Percentiles rank a stretch among this genome's conserved stretches.
Evolutionary conservation across 2,329 filamentous ascomycete species (phyloP).

Genomic region (Exophiala phaeomuriformis): DNA sequence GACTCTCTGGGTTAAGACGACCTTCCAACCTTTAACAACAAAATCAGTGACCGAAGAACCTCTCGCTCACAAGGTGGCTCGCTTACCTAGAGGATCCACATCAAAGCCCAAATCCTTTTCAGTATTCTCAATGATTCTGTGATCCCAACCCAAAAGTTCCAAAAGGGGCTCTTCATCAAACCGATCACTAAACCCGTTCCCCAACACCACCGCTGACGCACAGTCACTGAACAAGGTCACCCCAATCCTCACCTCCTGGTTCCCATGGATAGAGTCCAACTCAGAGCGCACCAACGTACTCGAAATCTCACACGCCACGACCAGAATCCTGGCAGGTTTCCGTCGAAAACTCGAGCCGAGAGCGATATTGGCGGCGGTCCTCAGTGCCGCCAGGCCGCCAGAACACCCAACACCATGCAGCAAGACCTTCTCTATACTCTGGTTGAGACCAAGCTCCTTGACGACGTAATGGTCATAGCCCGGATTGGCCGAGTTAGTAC

Average conservation of each 20-base stretch:
- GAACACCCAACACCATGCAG: constrained; percentile 61
- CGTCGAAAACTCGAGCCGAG: constrained; percentile 54
- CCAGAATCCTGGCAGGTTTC: constrained; percentile 56
- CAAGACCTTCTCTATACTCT: constrained; percentile 56
- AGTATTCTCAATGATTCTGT: constrained; percentile 55
- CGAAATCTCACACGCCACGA: constrained; percentile 47
- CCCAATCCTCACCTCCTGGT: constrained; percentile 58
- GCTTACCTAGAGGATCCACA: constrained; percentile 53
- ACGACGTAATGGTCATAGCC: constrained; percentile 61
- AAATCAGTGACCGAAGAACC: neutral
- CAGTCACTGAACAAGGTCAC: constrained; percentile 63
- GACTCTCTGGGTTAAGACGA: constrained; percentile 55
- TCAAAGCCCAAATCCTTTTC: constrained; percentile 59
- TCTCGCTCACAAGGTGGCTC: neutral
- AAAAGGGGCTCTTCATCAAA: constrained; percentile 40
- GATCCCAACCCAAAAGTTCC: constrained; percentile 59
- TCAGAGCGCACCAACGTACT: constrained; percentile 55
- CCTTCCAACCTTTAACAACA: constrained; percentile 52
- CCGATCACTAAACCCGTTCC: constrained; percentile 49
- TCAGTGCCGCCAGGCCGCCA: constrained; percentile 54
- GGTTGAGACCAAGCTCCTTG: constrained; percentile 51
- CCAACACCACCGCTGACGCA: constrained; percentile 58
- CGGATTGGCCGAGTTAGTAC: constrained; percentile 62
- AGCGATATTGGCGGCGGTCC: constrained; percentile 60
- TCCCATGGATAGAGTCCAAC: constrained; percentile 53